These are phyloP conservation scores for Hyphopichia homilentoma DNA, from an alignment of 805 yeast species.

Conservation along the genomic window DNA sequence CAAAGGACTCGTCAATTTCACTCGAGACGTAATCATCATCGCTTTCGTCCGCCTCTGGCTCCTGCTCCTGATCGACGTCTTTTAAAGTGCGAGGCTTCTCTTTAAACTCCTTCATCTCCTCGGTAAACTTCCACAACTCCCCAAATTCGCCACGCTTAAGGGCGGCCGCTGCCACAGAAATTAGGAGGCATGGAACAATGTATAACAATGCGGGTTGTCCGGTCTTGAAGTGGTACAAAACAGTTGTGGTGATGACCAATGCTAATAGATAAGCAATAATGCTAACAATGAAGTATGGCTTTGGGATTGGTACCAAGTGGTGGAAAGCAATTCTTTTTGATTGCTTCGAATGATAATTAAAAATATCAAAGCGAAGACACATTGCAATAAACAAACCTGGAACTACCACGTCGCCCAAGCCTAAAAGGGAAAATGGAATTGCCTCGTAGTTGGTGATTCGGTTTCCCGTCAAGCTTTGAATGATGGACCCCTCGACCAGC, in stretches of 20 bases:
- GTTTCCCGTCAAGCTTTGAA: constrained; percentile 1
- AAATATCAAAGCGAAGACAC: constrained; percentile 53
- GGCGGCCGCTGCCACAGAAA: constrained; percentile 32
- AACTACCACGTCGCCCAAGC: constrained; percentile 63
- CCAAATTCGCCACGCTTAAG: constrained; percentile 38
- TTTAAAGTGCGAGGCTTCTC: constrained; percentile 2
- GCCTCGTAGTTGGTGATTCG: constrained; percentile 1
- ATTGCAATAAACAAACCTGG: constrained; percentile 55
- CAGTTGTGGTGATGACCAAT: constrained; percentile 38
- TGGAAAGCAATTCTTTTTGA: constrained; percentile 31
- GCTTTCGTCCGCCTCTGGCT: background rate
- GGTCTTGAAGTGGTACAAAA: constrained; percentile 30
- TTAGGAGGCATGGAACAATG: constrained; percentile 47
- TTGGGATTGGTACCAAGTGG: constrained; percentile 31
- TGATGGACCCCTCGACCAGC: background rate
- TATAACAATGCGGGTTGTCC: constrained; percentile 72
- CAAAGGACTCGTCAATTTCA: constrained; percentile 4
- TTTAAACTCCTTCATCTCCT: constrained; percentile 19
- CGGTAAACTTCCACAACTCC: constrained; percentile 35
- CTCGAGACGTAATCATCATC: constrained; percentile 1
- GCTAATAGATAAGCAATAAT: constrained; percentile 49
- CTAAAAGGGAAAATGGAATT: constrained; percentile 40
- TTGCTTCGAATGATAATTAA: constrained; percentile 18
- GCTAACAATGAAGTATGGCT: constrained; percentile 45
- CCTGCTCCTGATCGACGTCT: constrained; percentile 1